Evolutionary conservation across 2,329 filamentous ascomycete species (phyloP).

Genomic region (Epichloe festucae): DNA sequence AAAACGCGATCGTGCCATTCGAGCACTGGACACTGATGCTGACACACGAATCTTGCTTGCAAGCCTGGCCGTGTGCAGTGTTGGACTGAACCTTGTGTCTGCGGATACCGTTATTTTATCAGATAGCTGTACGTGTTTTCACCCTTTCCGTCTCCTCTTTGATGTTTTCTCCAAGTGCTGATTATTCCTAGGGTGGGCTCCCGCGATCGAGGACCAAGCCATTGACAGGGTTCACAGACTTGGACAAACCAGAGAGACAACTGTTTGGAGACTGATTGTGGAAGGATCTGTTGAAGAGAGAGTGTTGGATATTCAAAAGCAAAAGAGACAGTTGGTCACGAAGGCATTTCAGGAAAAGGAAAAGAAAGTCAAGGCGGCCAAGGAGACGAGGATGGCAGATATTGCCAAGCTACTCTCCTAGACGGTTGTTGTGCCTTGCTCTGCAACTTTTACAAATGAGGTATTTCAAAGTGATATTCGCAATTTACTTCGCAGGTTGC

Average conservation of each 20-base stretch:
- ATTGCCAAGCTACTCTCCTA: conserved; percentile 34
- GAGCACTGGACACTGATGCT: conserved; percentile 52
- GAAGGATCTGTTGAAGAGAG: conserved; percentile 70
- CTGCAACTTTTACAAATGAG: neutral
- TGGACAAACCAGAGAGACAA: conserved; percentile 67
- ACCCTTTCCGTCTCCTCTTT: neutral
- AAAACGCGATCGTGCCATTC: conserved; percentile 59
- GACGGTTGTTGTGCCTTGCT: neutral
- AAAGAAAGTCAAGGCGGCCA: conserved; percentile 35
- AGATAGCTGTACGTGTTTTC: conserved; percentile 50
- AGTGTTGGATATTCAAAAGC: conserved; percentile 63
- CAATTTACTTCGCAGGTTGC: neutral
- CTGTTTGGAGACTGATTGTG: conserved; percentile 70
- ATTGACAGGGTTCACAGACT: conserved; percentile 78
- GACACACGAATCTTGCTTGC: conserved; percentile 66
- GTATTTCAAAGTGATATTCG: neutral
- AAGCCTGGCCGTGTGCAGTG: conserved; percentile 68
- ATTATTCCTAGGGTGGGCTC: conserved; percentile 59
- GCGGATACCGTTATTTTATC: conserved; percentile 76
- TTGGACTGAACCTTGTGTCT: conserved; percentile 74
- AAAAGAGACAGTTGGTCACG: conserved; percentile 66
- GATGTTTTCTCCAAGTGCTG: neutral
- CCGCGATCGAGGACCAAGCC: conserved; percentile 79
- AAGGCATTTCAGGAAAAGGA: conserved; percentile 66
- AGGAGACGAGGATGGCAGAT: conserved; percentile 45